Evolutionary conservation across 2,329 filamentous ascomycete genomes (phyloP), one percentile per base, ranked within the genome.

Genomic region (Daldinia sp.): DNA sequence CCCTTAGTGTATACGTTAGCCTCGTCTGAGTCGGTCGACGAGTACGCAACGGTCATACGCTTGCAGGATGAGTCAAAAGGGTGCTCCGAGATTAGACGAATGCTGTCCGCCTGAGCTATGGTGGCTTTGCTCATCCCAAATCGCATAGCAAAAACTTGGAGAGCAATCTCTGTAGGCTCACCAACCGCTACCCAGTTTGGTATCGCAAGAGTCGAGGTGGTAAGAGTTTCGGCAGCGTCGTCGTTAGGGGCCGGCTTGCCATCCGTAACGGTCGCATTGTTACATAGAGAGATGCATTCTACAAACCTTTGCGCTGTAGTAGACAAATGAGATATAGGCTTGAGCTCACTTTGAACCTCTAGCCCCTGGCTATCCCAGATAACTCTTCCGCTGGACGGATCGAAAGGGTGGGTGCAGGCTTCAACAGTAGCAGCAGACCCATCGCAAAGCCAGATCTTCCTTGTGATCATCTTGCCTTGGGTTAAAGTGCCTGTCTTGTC

Each of bases 41-140:
- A 71, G 76, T 89, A 91, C 25, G 91, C 83, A 49, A 92, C 89
- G 34, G 87, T 89, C 90, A 92, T 92, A 61, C 88, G 84, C 78
- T 92, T 92, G 75, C 89, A 85, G 34, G 86, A 85, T 0, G 89
- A 91, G 73, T 92, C 89, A 71, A 92, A 92, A 1, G 89, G 89
- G 55, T 89, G 89, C 70, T 92, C 90, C 1, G 86, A 83, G 8
- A 90, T 70, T 43, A 88, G 77, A 35, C 77, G 75, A 58, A 82
- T 80, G 21, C 73, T 69, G n/a, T 76, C 76, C 19, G 75, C 73
- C 21, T 74, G 69, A 8, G 79, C 60, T 17, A 82, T 67, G 3
- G 77, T 74, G 0, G 76, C 71, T 72, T 83, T 83, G 52, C 78
- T 81, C 61, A 82, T 81, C 27, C 83, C 81, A 68, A 91, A 91